phyloP scores from a whole-genome alignment of 2,329 filamentous ascomycete genomes.

The Hypoxylon sp. region DNA sequence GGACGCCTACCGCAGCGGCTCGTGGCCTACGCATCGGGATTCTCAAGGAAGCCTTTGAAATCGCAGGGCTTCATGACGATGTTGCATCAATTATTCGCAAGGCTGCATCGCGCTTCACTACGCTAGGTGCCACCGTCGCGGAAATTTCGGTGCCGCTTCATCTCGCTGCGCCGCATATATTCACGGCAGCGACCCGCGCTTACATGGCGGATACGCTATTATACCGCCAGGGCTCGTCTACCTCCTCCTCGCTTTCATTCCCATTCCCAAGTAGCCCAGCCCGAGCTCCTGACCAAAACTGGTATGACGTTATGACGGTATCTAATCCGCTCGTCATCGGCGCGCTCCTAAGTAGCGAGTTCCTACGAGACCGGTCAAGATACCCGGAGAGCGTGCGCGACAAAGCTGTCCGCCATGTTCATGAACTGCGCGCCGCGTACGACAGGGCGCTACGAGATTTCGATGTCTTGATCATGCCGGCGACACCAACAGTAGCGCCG shows the following conservation, averaged over 20 bases:
- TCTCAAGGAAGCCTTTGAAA: constrained; percentile 60
- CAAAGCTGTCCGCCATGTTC: constrained; percentile 63
- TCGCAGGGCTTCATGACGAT: constrained; percentile 56
- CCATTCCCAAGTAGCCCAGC: constrained; percentile 49
- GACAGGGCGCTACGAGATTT: constrained; percentile 59
- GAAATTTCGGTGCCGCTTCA: constrained; percentile 65
- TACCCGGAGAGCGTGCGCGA: constrained; percentile 55
- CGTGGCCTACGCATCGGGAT: constrained; percentile 62
- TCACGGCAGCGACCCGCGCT: constrained; percentile 59
- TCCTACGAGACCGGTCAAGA: constrained; percentile 47
- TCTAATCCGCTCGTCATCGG: constrained; percentile 63
- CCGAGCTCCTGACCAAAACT: constrained; percentile 56
- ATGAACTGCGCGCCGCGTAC: constrained; percentile 64
- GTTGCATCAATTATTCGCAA: constrained; percentile 57
- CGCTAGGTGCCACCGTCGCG: constrained; percentile 60
- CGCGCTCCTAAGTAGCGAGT: constrained; percentile 58
- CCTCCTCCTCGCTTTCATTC: constrained; percentile 53
- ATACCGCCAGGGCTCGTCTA: constrained; percentile 50
- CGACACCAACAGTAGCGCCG: constrained; percentile 61
- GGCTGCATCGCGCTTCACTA: constrained; percentile 57
- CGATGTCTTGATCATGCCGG: constrained; percentile 66
- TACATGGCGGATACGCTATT: constrained; percentile 55
- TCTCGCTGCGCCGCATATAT: constrained; percentile 61
- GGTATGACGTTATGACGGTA: constrained; percentile 60
- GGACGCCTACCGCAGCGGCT: constrained; percentile 51